Evolutionary conservation across 2,329 filamentous ascomycete species (phyloP).

Genomic region (Colletotrichum liriopes): DNA sequence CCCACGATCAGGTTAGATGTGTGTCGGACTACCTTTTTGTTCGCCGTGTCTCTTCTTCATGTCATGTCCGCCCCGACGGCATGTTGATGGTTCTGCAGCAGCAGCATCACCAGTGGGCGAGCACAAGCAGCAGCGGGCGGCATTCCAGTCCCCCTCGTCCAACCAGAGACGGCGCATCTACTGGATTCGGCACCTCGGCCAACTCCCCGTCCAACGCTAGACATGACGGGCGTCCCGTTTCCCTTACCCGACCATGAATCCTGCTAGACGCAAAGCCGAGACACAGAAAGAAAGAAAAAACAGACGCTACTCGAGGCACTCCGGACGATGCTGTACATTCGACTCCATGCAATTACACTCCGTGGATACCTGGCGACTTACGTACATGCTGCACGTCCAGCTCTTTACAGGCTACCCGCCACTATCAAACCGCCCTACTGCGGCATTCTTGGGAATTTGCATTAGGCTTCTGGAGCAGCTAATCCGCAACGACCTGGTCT

Average conservation of each 20-base stretch:
- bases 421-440: constrained; percentile 32
- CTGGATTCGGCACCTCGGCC: constrained; percentile 36
- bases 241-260: constrained; percentile 7
- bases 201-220: constrained; percentile 25
- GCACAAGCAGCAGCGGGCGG: constrained; percentile 19
- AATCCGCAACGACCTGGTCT: constrained; percentile 34
- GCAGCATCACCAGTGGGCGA: neutral
- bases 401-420: constrained; percentile 20
- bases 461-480: constrained; percentile 42
- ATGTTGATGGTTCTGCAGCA: constrained; percentile 22
- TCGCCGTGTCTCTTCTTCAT: neutral
- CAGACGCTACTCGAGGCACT: constrained; percentile 15
- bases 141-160: constrained; percentile 14
- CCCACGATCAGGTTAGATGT: constrained; percentile 8
- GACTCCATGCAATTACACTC: neutral
- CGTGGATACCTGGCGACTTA: neutral
- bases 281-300: constrained; percentile 1
- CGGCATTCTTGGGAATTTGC: constrained; percentile 23
- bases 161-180: constrained; percentile 31
- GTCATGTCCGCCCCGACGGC: neutral
- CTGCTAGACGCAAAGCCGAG: neutral
- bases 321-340: constrained; percentile 23
- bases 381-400: neutral
- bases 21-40: neutral
- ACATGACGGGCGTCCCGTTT: constrained; percentile 9